Conservation (phyloP, 2,329 filamentous ascomycete species). For the Byssothecium circinans region DNA sequence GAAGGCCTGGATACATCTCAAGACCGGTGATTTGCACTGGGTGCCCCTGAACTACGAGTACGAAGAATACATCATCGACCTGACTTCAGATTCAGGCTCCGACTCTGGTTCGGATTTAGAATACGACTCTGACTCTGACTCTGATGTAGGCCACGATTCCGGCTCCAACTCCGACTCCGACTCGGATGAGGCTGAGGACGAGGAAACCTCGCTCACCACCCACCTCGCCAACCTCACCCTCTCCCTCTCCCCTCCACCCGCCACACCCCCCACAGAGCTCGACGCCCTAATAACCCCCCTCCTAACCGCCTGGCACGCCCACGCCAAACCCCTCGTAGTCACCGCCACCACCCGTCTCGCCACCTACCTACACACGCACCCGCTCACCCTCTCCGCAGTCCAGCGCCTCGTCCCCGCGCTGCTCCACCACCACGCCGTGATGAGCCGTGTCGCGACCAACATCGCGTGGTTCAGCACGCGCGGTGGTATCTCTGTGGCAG, state of each 20-base stretch:
- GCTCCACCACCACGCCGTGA: constrained; percentile 1
- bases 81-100: constrained; percentile 1
- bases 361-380: background rate
- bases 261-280: background rate
- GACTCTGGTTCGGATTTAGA: background rate
- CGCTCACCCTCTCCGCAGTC: background rate
- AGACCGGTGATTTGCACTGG: background rate
- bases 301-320: background rate
- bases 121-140: background rate
- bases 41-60: background rate
- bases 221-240: background rate
- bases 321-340: background rate
- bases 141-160: background rate
- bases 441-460: constrained; percentile 4
- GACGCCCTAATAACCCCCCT: background rate
- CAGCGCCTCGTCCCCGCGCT: constrained; percentile 3
- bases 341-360: background rate
- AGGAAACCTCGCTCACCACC: background rate
- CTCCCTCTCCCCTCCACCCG: background rate
- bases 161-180: background rate
- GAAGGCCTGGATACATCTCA: background rate
- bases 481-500: background rate
- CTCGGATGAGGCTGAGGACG: background rate
- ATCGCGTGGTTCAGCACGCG: constrained; percentile 1
- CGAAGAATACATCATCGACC: background rate